A percentile compares a stretch with the other conserved stretches of the same genome.
These are phyloP conservation scores for Beauveria australis DNA, from an alignment of 2,329 filamentous ascomycete species.

Conservation along the genomic window DNA sequence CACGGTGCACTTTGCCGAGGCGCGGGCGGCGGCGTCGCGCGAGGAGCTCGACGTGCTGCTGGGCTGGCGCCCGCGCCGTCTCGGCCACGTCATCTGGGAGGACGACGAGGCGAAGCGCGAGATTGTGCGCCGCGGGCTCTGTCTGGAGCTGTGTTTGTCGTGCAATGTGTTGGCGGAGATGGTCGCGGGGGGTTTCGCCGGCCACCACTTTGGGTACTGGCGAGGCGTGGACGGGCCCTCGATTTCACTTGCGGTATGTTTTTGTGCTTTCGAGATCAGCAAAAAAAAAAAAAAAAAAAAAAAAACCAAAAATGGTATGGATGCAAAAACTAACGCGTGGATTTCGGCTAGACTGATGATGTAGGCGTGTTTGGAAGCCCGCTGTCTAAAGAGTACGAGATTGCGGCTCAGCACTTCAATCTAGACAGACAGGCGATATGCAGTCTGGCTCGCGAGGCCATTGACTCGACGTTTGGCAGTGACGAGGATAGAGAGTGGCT, in stretches of 20 bases:
- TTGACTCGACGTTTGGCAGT: conserved; percentile 59
- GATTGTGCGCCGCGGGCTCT: conserved; percentile 45
- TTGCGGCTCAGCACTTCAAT: conserved; percentile 63
- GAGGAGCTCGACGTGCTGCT: conserved; percentile 58
- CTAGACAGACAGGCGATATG: conserved; percentile 41
- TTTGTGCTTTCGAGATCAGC: no score
- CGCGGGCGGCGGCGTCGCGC: conserved; percentile 41
- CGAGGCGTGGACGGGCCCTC: conserved; percentile 46
- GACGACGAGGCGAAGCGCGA: conserved; percentile 49
- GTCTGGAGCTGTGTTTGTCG: conserved; percentile 68
- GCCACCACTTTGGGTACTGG: conserved; percentile 76
- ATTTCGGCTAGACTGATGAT: conserved; percentile 61
- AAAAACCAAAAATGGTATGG: no score
- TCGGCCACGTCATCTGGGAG: conserved; percentile 76
- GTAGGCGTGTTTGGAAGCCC: conserved; percentile 73
- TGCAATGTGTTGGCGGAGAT: conserved; percentile 74
- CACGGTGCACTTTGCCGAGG: conserved; percentile 74
- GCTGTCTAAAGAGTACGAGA: conserved; percentile 67
- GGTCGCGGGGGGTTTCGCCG: conserved; percentile 55
- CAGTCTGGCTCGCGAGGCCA: conserved; percentile 49
- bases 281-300: no score
- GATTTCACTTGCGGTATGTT: conserved; percentile 61
- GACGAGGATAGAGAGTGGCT: conserved; percentile 53
- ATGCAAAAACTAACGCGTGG: no score
- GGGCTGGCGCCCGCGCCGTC: conserved; percentile 54